Percentiles rank a stretch among this genome's conserved stretches.
Conservation (phyloP, 2,329 filamentous ascomycete species). For the Dothistroma pini region DNA sequence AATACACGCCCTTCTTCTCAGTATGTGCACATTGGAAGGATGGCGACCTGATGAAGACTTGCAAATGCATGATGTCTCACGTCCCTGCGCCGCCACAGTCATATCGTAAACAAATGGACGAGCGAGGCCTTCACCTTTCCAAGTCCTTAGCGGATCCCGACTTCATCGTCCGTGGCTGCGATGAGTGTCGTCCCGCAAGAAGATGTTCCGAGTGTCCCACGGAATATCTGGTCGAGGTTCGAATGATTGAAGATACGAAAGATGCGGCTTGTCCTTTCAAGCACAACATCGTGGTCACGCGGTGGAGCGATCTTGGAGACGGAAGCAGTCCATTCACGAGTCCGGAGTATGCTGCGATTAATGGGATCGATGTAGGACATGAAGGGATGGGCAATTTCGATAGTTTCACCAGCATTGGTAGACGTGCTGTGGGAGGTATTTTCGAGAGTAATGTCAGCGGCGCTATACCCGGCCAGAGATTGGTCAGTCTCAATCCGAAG, state of each 20-base stretch:
- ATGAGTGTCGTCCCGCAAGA: constrained; percentile 55
- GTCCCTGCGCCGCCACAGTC: constrained; percentile 48
- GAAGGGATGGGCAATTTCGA: constrained; percentile 41
- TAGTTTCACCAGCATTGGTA: constrained; percentile 52
- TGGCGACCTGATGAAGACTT: constrained; percentile 56
- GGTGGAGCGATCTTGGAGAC: constrained; percentile 61
- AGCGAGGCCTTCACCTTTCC: constrained; percentile 37
- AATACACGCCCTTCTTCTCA: constrained; percentile 61
- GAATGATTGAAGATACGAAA: constrained; percentile 52
- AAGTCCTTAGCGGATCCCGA: constrained; percentile 37
- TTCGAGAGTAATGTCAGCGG: constrained; percentile 56
- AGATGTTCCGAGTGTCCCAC: constrained; percentile 60
- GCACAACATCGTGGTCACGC: constrained; percentile 57
- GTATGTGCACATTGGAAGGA: constrained; percentile 61
- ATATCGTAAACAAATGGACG: constrained; percentile 41
- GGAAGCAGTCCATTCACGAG: constrained; percentile 47
- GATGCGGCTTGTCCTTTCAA: constrained; percentile 51
- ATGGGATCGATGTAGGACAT: constrained; percentile 38
- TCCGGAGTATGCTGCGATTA: constrained; percentile 56
- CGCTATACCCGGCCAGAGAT: constrained; percentile 55
- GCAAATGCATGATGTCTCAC: constrained; percentile 59
- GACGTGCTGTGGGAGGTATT: constrained; percentile 54
- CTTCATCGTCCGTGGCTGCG: constrained; percentile 51
- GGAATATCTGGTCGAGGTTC: constrained; percentile 60
- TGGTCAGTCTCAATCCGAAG: constrained; percentile 57